Evolutionary conservation across 805 yeast genomes (phyloP).

Genomic region (Hanseniaspora vineae): DNA sequence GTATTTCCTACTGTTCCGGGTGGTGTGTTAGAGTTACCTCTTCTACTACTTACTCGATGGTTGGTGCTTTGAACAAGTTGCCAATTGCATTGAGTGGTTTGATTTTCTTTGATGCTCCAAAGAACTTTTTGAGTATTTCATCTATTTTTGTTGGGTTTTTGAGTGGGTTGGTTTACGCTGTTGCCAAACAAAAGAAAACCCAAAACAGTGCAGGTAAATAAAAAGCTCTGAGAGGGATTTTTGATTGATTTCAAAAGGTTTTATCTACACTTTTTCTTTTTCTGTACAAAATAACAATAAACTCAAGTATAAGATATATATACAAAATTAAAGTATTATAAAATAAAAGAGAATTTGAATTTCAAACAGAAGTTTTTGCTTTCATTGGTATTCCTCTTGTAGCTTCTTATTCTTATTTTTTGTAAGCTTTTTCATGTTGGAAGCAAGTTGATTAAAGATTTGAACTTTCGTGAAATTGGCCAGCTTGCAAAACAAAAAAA

Average conservation of each 20-base stretch:
- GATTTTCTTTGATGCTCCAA: slow-evolving; percentile 88
- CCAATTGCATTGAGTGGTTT: slow-evolving; percentile 95
- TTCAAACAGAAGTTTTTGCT: too few relatives aligned
- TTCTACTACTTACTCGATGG: slow-evolving; percentile 97
- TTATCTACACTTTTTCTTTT: too few relatives aligned
- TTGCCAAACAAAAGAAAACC: slow-evolving; percentile 83
- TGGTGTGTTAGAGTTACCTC: slow-evolving; percentile 99
- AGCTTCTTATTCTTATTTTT: too few relatives aligned
- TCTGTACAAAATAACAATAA: too few relatives aligned
- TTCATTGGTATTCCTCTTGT: too few relatives aligned
- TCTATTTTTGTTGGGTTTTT: slow-evolving; percentile 89
- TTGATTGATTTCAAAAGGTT: too few relatives aligned
- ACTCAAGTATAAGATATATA: not conserved
- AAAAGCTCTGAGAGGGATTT: too few relatives aligned
- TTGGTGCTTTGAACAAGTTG: slow-evolving; percentile 95
- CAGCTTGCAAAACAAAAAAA: not conserved
- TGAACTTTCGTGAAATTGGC: too few relatives aligned
- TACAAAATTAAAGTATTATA: not conserved
- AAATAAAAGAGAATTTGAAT: too few relatives aligned
- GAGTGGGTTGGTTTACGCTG: slow-evolving; percentile 93
- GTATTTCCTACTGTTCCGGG: slow-evolving; percentile 96
- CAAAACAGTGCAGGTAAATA: slow-evolving; percentile 9
- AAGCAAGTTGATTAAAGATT: not conserved
- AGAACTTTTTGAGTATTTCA: slow-evolving; percentile 79
- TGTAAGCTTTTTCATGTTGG: too few relatives aligned